Evolutionary conservation across 2,329 filamentous ascomycete genomes (phyloP).

Genomic region (Ceratocystis variospora): DNA sequence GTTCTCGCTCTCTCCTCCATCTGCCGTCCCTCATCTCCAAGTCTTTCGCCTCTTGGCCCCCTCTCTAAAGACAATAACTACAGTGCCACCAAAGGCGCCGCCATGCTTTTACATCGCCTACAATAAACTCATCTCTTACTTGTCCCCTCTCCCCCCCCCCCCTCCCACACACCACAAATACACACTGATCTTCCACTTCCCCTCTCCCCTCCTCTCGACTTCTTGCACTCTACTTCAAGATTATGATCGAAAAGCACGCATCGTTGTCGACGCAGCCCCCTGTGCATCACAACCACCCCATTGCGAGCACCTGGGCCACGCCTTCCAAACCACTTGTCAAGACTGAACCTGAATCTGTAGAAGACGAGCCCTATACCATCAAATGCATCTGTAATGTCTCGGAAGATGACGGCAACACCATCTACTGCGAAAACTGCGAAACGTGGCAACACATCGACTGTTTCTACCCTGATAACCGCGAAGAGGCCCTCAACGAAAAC

Average conservation of each 20-base stretch:
- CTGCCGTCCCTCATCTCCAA: background rate
- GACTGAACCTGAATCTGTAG: slow-evolving; percentile 24
- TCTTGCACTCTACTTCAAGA: slow-evolving; percentile 32
- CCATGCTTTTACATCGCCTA: slow-evolving; percentile 44
- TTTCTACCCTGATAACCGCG: slow-evolving; percentile 67
- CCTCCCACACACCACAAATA: background rate
- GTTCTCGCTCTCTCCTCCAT: background rate
- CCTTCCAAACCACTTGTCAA: slow-evolving; percentile 29
- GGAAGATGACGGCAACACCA: slow-evolving; percentile 95
- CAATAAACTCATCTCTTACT: slow-evolving; percentile 35
- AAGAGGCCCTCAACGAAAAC: slow-evolving; percentile 55
- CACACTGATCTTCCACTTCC: slow-evolving; percentile 20
- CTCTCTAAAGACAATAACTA: background rate
- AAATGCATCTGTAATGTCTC: slow-evolving; percentile 92
- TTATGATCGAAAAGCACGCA: slow-evolving; percentile 48
- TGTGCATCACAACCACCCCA: slow-evolving; percentile 39
- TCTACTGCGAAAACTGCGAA: slow-evolving; percentile 89
- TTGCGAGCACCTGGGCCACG: slow-evolving; percentile 29
- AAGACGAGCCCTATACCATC: slow-evolving; percentile 82
- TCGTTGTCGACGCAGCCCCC: slow-evolving; percentile 42
- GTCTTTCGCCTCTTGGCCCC: background rate
- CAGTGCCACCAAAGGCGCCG: slow-evolving; percentile 32
- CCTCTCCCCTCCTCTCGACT: slow-evolving; percentile 19
- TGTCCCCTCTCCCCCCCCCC: slow-evolving; percentile 16
- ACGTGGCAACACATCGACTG: slow-evolving; percentile 98